These are phyloP conservation scores for Epichloe sylvatica DNA, from an alignment of 2,329 filamentous ascomycete genomes.

Conservation along the genomic window DNA sequence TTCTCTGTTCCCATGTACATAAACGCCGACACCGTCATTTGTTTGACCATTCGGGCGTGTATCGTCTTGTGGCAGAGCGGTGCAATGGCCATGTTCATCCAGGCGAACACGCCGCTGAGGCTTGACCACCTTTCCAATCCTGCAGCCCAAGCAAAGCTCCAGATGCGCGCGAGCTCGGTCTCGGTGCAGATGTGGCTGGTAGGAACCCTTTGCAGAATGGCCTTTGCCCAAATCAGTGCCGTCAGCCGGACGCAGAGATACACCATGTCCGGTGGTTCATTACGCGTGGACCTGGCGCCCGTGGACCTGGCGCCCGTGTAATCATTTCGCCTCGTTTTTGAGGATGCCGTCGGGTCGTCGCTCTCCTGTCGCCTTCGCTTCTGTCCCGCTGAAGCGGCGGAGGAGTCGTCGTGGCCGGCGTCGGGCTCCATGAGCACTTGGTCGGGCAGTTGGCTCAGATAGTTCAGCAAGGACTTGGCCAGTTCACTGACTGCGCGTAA, in stretches of 20 bases:
- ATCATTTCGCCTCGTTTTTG: constrained; percentile 1
- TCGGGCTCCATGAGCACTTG: constrained; percentile 11
- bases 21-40: constrained; percentile 27
- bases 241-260: constrained; percentile 33
- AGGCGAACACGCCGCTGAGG: constrained; percentile 34
- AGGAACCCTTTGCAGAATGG: constrained; percentile 28
- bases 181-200: constrained; percentile 26
- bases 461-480: constrained; percentile 26
- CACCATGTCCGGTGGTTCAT: constrained; percentile 25
- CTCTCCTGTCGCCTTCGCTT: constrained; percentile 8
- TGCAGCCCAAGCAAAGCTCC: constrained; percentile 33
- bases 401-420: not conserved
- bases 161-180: constrained; percentile 28
- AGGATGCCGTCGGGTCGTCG: not conserved
- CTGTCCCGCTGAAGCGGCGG: not conserved
- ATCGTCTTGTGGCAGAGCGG: constrained; percentile 25
- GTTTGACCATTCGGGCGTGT: constrained; percentile 32
- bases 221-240: constrained; percentile 33
- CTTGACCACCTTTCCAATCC: constrained; percentile 31
- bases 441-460: constrained; percentile 22
- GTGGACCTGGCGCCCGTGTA: constrained; percentile 1
- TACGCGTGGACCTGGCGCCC: constrained; percentile 3
- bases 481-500: constrained; percentile 25
- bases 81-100: constrained; percentile 30
- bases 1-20: constrained; percentile 34